A percentile compares a stretch with the other conserved stretches of the same genome.
Conservation (phyloP, 768 basidiomycete species). For the Pulveroboletus sp. region DNA sequence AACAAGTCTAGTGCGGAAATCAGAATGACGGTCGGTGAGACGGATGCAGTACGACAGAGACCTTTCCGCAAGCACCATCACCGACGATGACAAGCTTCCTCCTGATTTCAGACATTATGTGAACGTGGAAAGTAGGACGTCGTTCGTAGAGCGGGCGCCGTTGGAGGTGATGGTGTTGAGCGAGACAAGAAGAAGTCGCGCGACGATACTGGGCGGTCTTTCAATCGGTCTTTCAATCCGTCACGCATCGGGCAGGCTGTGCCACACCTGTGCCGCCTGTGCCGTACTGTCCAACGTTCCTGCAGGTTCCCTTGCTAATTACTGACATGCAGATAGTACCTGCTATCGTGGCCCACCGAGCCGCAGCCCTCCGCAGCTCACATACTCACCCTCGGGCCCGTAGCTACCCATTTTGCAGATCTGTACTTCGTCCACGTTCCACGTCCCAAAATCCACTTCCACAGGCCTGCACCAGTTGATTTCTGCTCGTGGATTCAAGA, state of each 20-base stretch:
- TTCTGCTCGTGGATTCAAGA: neutral
- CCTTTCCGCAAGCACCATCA: conserved; percentile 97
- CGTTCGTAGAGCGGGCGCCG: conserved; percentile 32
- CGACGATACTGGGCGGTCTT: conserved; percentile 34
- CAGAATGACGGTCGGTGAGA: conserved; percentile 12
- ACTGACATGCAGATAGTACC: neutral
- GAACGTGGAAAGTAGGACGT: conserved; percentile 33
- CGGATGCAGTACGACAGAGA: conserved; percentile 24
- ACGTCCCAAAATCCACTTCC: conserved; percentile 47
- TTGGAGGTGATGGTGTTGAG: conserved; percentile 35
- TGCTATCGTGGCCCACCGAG: conserved; percentile 1
- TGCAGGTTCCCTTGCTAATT: neutral
- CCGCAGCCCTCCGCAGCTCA: conserved; percentile 35
- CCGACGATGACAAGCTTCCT: conserved; percentile 99
- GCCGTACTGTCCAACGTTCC: conserved; percentile 8
- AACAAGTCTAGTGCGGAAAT: conserved; percentile 60
- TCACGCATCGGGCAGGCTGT: conserved; percentile 18
- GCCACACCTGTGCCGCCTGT: conserved; percentile 31
- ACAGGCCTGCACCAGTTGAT: conserved; percentile 20
- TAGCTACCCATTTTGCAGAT: conserved; percentile 70
- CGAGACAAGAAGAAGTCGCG: conserved; percentile 37
- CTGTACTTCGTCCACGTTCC: conserved; percentile 52
- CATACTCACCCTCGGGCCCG: conserved; percentile 59
- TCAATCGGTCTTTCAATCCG: conserved; percentile 32
- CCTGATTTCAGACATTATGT: conserved; percentile 90